A percentile compares a stretch with the other conserved stretches of the same genome.
These are phyloP conservation scores for Zarea fungicola DNA, from an alignment of 2,329 filamentous ascomycete genomes.

Conservation along the genomic window DNA sequence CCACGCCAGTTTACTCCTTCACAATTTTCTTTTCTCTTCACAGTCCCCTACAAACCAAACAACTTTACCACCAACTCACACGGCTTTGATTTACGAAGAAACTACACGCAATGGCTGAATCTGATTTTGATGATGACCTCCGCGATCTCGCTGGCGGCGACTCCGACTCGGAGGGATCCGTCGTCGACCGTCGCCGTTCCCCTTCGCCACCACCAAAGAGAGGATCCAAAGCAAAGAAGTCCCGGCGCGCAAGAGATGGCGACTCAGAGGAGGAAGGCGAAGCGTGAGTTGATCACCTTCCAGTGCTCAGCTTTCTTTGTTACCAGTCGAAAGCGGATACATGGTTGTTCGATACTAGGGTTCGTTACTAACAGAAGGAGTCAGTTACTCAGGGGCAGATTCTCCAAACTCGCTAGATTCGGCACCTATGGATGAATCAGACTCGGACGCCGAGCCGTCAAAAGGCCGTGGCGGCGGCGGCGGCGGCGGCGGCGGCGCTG, in stretches of 20 bases:
- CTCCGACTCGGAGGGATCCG: conserved; percentile 53
- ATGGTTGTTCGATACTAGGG: not conserved
- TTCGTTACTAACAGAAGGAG: too few relatives aligned
- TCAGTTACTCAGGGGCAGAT: conserved; percentile 63
- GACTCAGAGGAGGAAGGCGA: conserved; percentile 60
- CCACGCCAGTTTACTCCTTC: too few relatives aligned
- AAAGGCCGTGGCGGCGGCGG: conserved; percentile 34
- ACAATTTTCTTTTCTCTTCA: too few relatives aligned
- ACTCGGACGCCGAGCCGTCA: conserved; percentile 53
- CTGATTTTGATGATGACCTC: conserved; percentile 89
- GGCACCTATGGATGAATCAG: conserved; percentile 84
- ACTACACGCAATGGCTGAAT: conserved; percentile 67
- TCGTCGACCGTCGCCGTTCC: conserved; percentile 49
- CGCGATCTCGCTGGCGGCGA: conserved; percentile 85
- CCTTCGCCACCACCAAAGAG: conserved; percentile 40
- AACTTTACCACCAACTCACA: too few relatives aligned
- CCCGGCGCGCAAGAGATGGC: conserved; percentile 38
- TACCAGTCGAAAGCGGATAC: too few relatives aligned
- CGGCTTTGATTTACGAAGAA: too few relatives aligned
- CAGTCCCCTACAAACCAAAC: too few relatives aligned
- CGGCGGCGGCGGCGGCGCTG: conserved; percentile 44
- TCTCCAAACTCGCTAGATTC: conserved; percentile 73
- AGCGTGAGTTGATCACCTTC: conserved; percentile 31
- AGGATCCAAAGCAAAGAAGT: conserved; percentile 36
- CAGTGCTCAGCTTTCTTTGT: not conserved